Conservation (phyloP, 2,329 filamentous ascomycete genomes). For the Sarocladiaceae sp. region DNA sequence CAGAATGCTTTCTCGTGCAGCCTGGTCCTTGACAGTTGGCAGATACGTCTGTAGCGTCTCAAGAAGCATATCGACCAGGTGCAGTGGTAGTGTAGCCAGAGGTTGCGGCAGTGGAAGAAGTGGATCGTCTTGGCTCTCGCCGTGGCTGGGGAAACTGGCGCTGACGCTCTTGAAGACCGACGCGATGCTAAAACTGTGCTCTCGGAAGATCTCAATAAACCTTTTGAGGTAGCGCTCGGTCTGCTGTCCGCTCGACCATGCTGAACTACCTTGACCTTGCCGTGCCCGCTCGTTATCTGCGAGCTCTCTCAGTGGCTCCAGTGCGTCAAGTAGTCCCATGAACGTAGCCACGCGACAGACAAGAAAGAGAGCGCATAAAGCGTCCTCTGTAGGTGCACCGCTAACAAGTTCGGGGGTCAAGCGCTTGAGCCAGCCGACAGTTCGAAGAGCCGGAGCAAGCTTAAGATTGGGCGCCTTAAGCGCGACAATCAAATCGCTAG, state of each 20-base stretch:
- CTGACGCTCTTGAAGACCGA: conserved; percentile 87
- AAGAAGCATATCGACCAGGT: conserved; percentile 74
- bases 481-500: conserved; percentile 71
- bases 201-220: conserved; percentile 94
- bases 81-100: conserved; percentile 75
- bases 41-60: conserved; percentile 71
- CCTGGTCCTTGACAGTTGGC: conserved; percentile 72
- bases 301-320: conserved; percentile 79
- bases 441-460: conserved; percentile 82
- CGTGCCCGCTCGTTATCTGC: conserved; percentile 73
- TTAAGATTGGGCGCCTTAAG: conserved; percentile 76
- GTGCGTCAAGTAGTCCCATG: conserved; percentile 69
- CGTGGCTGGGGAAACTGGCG: conserved; percentile 28
- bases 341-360: conserved; percentile 79
- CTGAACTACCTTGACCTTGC: conserved; percentile 30
- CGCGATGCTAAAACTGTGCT: conserved; percentile 93
- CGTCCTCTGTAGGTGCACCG: conserved; percentile 46
- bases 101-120: conserved; percentile 65
- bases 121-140: conserved; percentile 20
- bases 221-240: conserved; percentile 91
- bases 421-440: conserved; percentile 82
- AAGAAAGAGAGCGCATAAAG: conserved; percentile 77
- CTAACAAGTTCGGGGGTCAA: conserved; percentile 68
- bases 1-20: conserved; percentile 76
- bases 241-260: conserved; percentile 67